Base-by-base conservation (phyloP, 257 asterid species). In the Penstemon barbatus region DNA sequence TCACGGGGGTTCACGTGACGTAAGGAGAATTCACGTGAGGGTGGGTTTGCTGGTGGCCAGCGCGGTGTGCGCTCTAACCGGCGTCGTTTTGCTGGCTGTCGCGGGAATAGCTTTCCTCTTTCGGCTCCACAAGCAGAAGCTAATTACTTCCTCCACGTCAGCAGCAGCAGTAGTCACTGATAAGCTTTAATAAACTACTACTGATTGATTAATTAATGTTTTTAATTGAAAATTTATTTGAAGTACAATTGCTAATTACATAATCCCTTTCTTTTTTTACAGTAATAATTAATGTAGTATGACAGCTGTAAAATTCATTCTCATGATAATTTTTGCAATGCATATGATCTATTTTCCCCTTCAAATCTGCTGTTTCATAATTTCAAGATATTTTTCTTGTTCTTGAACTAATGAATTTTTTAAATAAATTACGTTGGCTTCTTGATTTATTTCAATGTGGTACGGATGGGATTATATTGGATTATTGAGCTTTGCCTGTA, bases 1-100 rank as follows among this genome's bases (percentile, higher is more conserved):
- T 53, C 77, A 74, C 45, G 64, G 42, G 70, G 65, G 38, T 12
- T 69, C 87, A 40, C 84, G 78, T 40, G 86, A 55, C 61, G 46
- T 0, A 13, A 15, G 72, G 55, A 71, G 57, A 9, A 70, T 71
- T 65, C 88, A 69, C 75, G 81, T 81, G 87, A 76, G 82, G 83
- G 43, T 74, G 69, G 77, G 74, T 0, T n/a, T 88, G 68, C 46
- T 90, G 62, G 72, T 77, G 66, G 78, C 86, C 38, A 90, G 94
- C 76, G 83, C 82, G 69, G 86, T 77, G 38, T 90, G 97, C 48
- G 96, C 90, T 3, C 18, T 84, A 0, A 70, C 75, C 71, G 97
- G 97, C 81, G 81, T 84, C 79, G 75, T 80, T 11, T 69, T 90
- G 85, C 74, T 90, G 73, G 82, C 52, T 8, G 81, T 79, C 7